Percentiles rank a stretch among this genome's conserved stretches.
These are phyloP conservation scores for Trichosanthes truncata DNA, from an alignment of 306 rosid species.

Conservation along the genomic window DNA sequence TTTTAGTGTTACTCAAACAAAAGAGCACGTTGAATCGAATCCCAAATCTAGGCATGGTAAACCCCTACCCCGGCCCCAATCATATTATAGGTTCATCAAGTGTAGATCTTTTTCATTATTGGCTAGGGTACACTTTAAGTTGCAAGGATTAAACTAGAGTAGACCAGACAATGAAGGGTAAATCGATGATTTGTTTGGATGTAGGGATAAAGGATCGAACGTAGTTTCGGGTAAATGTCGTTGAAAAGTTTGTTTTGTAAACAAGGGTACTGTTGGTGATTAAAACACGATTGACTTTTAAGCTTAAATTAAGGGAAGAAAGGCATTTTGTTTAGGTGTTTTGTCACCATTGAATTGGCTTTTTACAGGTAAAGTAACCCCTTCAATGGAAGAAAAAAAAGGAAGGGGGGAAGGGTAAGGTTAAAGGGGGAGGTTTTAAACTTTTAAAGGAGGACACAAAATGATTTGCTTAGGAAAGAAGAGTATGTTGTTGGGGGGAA, in stretches of 20 bases:
- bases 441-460: neutral
- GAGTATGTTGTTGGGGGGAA: neutral
- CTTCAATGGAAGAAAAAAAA: neutral
- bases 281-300: neutral
- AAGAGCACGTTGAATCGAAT: neutral
- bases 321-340: constrained; percentile 6
- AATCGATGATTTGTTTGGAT: neutral
- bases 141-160: neutral
- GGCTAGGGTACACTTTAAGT: neutral
- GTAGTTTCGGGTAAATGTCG: neutral
- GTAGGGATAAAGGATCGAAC: neutral
- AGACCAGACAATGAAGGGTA: neutral
- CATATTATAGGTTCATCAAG: neutral
- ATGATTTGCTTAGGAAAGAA: neutral
- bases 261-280: neutral
- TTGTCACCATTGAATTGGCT: constrained; percentile 6
- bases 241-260: neutral
- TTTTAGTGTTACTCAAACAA: neutral
- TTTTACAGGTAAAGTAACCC: neutral
- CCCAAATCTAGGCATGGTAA: neutral
- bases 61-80: neutral
- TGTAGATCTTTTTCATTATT: neutral
- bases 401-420: neutral
- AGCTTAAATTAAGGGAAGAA: constrained; percentile 5
- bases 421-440: neutral